Conservation (phyloP, 1,284 basidiomycete species). For the Afroboletus lepidellus region DNA sequence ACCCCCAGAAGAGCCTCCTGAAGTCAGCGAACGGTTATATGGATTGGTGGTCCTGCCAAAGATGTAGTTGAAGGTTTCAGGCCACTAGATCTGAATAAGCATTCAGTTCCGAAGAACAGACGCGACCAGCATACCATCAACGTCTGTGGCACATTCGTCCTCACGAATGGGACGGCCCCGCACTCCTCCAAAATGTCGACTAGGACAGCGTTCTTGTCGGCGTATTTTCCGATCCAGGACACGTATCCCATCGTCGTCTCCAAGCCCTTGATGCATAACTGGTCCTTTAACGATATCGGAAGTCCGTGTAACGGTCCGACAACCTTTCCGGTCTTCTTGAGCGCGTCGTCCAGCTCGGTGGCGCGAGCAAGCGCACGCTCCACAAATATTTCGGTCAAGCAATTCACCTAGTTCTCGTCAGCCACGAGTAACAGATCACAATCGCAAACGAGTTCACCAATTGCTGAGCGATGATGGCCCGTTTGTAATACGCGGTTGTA, state of each 20-base stretch:
- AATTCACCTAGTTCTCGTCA: slow-evolving; percentile 47
- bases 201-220: slow-evolving; percentile 53
- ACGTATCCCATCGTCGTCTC: slow-evolving; percentile 64
- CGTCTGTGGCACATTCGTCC: slow-evolving; percentile 72
- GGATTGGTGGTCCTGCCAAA: slow-evolving; percentile 74
- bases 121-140: slow-evolving; percentile 44
- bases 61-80: slow-evolving; percentile 59
- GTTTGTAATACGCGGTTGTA: slow-evolving; percentile 58
- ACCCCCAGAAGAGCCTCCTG: slow-evolving; percentile 63
- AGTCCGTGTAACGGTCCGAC: slow-evolving; percentile 63
- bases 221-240: slow-evolving; percentile 58
- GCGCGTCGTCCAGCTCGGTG: slow-evolving; percentile 47
- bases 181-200: slow-evolving; percentile 59
- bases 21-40: slow-evolving; percentile 49
- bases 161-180: slow-evolving; percentile 68
- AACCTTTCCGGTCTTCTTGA: slow-evolving; percentile 43
- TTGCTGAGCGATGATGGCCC: slow-evolving; percentile 61
- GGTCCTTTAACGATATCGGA: slow-evolving; percentile 63
- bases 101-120: background rate
- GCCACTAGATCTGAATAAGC: slow-evolving; percentile 42
- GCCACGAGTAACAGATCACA: background rate
- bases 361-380: slow-evolving; percentile 54
- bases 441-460: slow-evolving; percentile 35
- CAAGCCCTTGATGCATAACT: slow-evolving; percentile 51
- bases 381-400: slow-evolving; percentile 53